These are phyloP conservation scores for Argentina anserina DNA, from an alignment of 306 rosid species.

Conservation along the genomic window DNA sequence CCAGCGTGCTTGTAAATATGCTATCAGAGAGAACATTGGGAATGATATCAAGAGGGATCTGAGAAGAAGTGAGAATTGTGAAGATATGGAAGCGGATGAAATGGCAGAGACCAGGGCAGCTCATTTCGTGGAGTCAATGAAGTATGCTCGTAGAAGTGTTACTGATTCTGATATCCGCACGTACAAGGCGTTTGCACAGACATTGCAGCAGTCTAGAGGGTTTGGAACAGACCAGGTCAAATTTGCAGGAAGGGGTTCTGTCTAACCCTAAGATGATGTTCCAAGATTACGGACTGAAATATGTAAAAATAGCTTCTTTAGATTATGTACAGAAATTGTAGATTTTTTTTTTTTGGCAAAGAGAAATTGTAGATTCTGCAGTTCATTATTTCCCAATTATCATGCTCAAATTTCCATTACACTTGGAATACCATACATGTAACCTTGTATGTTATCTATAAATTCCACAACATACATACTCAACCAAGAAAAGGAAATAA, in stretches of 20 bases:
- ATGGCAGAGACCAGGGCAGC: neutral
- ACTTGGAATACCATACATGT: neutral
- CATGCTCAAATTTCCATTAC: neutral
- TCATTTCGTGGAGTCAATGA: neutral
- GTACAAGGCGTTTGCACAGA: neutral
- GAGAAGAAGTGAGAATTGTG: neutral
- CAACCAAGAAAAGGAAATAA: neutral
- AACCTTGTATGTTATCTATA: neutral
- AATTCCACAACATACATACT: neutral
- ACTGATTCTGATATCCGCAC: neutral
- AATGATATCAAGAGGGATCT: neutral
- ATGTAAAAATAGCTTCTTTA: neutral
- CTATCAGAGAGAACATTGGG: slow-evolving; percentile 2
- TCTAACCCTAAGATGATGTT: neutral
- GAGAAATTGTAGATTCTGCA: neutral
- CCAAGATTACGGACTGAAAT: neutral
- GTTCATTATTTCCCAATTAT: neutral
- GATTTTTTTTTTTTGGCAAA: too few species aligned
- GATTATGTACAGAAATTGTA: too few species aligned
- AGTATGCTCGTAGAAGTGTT: neutral
- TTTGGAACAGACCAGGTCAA: neutral
- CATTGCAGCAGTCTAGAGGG: neutral
- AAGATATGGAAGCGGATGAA: neutral
- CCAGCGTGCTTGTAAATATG: slow-evolving; percentile 11
- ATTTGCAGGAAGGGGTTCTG: neutral